phyloP scores from a whole-genome alignment of 2,329 filamentous ascomycete genomes.

The Colletotrichum incanum region DNA sequence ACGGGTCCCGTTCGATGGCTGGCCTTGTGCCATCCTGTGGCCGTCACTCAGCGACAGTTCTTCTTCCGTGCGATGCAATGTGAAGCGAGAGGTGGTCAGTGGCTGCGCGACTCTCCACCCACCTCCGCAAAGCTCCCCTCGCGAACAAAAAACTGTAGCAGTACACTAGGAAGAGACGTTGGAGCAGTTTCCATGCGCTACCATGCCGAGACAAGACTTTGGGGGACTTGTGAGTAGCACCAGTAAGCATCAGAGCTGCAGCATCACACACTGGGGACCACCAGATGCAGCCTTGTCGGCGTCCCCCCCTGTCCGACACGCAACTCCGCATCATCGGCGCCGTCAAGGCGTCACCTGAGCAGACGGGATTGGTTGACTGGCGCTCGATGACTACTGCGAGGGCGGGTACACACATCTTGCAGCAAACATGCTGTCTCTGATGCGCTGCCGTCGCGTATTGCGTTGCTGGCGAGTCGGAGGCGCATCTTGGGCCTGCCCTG shows the following conservation, averaged over 20 bases:
- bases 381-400: slow-evolving; percentile 38
- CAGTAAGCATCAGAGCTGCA: slow-evolving; percentile 30
- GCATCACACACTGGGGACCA: slow-evolving; percentile 35
- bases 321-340: slow-evolving; percentile 43
- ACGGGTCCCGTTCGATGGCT: slow-evolving; percentile 22
- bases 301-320: slow-evolving; percentile 34
- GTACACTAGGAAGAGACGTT: slow-evolving; percentile 2
- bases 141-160: not conserved
- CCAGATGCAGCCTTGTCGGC: slow-evolving; percentile 42
- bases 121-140: slow-evolving; percentile 20
- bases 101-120: slow-evolving; percentile 18
- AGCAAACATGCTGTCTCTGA: slow-evolving; percentile 41
- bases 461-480: slow-evolving; percentile 18
- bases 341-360: slow-evolving; percentile 39
- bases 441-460: slow-evolving; percentile 26
- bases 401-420: slow-evolving; percentile 42
- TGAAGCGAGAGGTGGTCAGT: slow-evolving; percentile 4
- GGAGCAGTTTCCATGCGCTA: slow-evolving; percentile 25
- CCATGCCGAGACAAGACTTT: slow-evolving; percentile 29
- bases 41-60: not conserved
- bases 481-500: slow-evolving; percentile 25
- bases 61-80: not conserved
- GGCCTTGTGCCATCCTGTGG: slow-evolving; percentile 17
- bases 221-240: slow-evolving; percentile 18
- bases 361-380: slow-evolving; percentile 36